phyloP scores from a whole-genome alignment of 192 early-diverging fungal species.

The Gaertneriomyces semiglobifer region DNA sequence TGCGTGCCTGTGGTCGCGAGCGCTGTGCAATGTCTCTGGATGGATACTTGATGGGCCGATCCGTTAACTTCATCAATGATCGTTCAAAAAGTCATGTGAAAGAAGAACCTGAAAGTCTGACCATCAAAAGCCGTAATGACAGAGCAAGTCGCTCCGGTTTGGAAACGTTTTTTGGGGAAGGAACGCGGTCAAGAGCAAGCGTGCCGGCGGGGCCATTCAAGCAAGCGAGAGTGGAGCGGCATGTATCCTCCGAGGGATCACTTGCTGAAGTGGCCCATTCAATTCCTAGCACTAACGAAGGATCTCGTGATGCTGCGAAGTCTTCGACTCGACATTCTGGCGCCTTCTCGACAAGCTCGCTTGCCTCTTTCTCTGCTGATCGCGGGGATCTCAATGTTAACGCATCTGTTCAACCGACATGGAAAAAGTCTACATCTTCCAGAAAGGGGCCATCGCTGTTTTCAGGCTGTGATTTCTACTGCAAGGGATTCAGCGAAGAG shows the following conservation, averaged over 20 bases:
- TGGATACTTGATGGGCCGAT: background rate
- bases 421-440: background rate
- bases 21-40: background rate
- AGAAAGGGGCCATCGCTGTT: background rate
- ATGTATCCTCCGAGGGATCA: too few species aligned
- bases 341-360: too few species aligned
- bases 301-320: too few species aligned
- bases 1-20: conserved; percentile 23
- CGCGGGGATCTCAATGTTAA: too few species aligned
- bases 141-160: background rate
- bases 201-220: background rate
- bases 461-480: background rate
- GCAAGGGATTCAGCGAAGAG: conserved; percentile 1
- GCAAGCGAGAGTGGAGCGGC: background rate
- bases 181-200: background rate
- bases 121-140: background rate
- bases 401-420: too few species aligned
- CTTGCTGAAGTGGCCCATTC: too few species aligned
- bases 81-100: background rate
- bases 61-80: conserved; percentile 3
- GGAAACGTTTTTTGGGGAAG: background rate
- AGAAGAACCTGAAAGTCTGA: background rate
- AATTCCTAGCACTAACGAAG: too few species aligned
- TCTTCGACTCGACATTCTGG: too few species aligned
- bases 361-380: too few species aligned